Evolutionary conservation across 129 eudicot species (phyloP).

Genomic region (Cynara cardunculus): DNA sequence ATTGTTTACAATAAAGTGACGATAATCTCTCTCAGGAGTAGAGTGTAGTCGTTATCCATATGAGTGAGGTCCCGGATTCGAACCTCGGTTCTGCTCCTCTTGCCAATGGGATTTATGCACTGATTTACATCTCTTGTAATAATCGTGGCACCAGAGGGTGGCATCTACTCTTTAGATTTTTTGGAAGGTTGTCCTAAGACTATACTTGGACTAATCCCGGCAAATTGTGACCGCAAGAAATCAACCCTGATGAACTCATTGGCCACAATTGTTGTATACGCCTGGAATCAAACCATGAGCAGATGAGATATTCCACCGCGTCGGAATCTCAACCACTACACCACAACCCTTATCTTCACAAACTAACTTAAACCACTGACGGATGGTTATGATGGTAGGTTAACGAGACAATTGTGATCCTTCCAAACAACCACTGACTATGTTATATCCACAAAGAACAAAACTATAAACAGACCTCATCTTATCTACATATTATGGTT

Average conservation of each 20-base stretch:
- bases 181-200: no score
- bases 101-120: background rate
- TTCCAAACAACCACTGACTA: background rate
- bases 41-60: background rate
- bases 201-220: no score
- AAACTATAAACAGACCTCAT: background rate
- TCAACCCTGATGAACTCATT: no score
- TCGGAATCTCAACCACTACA: background rate
- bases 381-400: background rate
- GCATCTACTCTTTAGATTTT: background rate
- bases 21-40: background rate
- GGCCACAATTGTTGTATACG: no score
- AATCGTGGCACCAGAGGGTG: background rate
- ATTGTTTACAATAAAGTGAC: no score
- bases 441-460: background rate
- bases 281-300: no score
- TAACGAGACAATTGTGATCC: background rate
- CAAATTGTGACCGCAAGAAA: no score
- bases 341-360: background rate
- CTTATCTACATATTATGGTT: background rate
- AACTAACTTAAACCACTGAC: background rate
- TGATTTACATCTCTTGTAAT: background rate
- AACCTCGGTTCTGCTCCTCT: background rate
- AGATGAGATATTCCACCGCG: no score
- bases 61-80: background rate